Base-by-base conservation (phyloP, 75 land plant genomes). In the Gnetum montanum region DNA sequence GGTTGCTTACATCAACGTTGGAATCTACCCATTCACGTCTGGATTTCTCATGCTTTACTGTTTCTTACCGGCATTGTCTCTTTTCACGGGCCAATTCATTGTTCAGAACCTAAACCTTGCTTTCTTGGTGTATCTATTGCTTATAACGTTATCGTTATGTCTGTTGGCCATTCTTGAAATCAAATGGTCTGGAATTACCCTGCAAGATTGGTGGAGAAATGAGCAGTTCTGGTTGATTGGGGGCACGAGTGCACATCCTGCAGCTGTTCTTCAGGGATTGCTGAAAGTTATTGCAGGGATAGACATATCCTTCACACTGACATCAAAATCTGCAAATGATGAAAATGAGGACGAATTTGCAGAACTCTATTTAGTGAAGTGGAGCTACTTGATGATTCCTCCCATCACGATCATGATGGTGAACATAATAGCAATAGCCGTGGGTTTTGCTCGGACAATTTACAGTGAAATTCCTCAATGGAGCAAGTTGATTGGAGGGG, bases 191-290 rank as follows among this genome's bases (percentile, higher is more conserved):
- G 75, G 75, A 15, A 41, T 41, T 18, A 41, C 43, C 13, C 18
- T 41, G 16, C 85, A 88, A 30, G 97, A 91, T 8, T 88, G 97
- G 97, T 88, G 97, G 96, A 43, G 96, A 10, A 91, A 91, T 54
- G 94, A 91, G 67, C 97, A 92, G 73, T 92, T 92, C 49, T 92
- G 97, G 97, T 30, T 92, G 18, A 92, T 90, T 15, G 97, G 97
- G 15, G 97, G 96, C 6, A 92, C 97, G 2, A 89, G 96, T 53
- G 97, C 97, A 0, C 97, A 92, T 44, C 81, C 95, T 12, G 96
- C 86, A 6, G 97, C 97, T 0, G 97, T 92, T n/a, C 26, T 89
- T 10, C 97, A 92, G 61, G 96, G 96, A 18, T 64, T 89, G 6
- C 55, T 92, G 36, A 92, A 92, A 62, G 96, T 92, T 34, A 67